These are phyloP conservation scores for sunflower (Helianthus annuus) DNA, from an alignment of 129 eudicot genomes.

Conservation along the genomic window HanXRQr2.0-SUNRISE NC_035434.2:54734281-54734780, in stretches of 20 bases:
- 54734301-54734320: neutral
- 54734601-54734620: no score
- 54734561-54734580: conserved; percentile 70
- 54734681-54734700: no score
- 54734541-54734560: conserved; percentile 69
- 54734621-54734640: no score
- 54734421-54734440: neutral
- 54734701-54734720: no score
- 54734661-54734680: no score
- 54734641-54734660: no score
- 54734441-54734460: neutral
- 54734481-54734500: conserved; percentile 82
- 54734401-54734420: neutral
- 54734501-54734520: conserved; percentile 94
- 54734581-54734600: no score
- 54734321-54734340: neutral
- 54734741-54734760: no score
- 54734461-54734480: conserved; percentile 37
- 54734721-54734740: no score
- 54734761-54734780: no score
- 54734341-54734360: neutral
- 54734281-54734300: neutral
- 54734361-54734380: neutral
- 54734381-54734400: no score
- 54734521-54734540: conserved; percentile 86